Conservation (phyloP, 176 grass and related monocot genomes). For the Panicum miliaceum region DNA sequence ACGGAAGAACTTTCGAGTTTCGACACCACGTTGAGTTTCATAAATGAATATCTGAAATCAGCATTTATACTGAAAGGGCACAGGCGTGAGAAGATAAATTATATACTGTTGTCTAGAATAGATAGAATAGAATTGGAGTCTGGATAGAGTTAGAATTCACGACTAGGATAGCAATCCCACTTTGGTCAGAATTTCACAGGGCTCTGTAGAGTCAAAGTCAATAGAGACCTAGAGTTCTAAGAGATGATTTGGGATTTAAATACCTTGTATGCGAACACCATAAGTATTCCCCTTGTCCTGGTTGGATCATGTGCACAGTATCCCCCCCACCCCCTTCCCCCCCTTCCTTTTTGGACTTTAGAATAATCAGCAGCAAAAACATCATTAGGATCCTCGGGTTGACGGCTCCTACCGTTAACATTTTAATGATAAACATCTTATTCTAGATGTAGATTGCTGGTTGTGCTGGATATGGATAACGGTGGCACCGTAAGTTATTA, state of each 20-base stretch:
- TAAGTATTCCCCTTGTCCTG: not conserved
- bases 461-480: conserved; percentile 33
- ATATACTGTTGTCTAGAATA: not conserved
- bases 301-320: not conserved
- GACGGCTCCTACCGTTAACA: conserved; percentile 17
- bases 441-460: conserved; percentile 24
- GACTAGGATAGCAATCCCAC: not conserved
- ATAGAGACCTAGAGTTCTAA: not conserved
- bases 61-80: not conserved
- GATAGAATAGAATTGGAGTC: not conserved
- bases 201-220: not conserved
- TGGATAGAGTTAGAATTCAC: not conserved
- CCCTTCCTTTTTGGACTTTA: not conserved
- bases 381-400: conserved; percentile 14
- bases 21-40: too few relatives aligned
- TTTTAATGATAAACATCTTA: conserved; percentile 20
- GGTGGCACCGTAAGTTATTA: conserved; percentile 24
- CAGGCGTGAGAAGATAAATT: not conserved
- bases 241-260: not conserved
- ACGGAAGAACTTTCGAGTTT: not conserved
- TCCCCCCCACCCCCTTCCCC: too few relatives aligned
- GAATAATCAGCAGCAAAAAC: conserved; percentile 19
- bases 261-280: not conserved
- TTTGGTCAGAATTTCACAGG: not conserved
- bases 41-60: not conserved